Evolutionary conservation across 352 stramenopile genomes (phyloP).

Genomic region (Phytophthora aleatoria): DNA sequence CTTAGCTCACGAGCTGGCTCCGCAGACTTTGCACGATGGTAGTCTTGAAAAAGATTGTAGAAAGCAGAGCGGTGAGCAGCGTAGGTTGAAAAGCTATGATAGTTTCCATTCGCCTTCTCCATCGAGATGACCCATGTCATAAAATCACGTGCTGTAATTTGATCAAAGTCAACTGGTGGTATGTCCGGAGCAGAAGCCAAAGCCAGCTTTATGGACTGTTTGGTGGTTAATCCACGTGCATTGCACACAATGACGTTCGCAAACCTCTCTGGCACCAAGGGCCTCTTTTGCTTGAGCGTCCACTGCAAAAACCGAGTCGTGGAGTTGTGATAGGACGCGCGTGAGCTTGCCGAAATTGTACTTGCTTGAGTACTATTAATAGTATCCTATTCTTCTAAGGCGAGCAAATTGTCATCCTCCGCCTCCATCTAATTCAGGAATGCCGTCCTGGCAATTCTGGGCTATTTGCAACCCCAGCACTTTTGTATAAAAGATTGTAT

Average conservation of each 20-base stretch:
- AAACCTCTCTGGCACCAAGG: not conserved
- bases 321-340: constrained; percentile 1
- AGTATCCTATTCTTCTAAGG: too few species aligned
- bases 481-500: too few species aligned
- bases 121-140: constrained; percentile 20
- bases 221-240: not conserved
- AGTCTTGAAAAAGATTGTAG: constrained; percentile 2
- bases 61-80: constrained; percentile 17
- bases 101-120: constrained; percentile 12
- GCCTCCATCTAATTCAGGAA: too few species aligned
- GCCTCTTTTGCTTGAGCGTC: constrained; percentile 9
- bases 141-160: not conserved
- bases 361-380: too few species aligned
- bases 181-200: constrained; percentile 3
- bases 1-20: not conserved
- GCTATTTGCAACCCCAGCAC: too few species aligned
- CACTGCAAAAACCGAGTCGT: constrained; percentile 12
- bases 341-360: not conserved
- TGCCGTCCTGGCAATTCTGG: too few species aligned
- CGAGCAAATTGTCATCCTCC: too few species aligned
- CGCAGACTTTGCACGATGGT: not conserved
- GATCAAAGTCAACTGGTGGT: constrained; percentile 16
- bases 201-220: not conserved
- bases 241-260: not conserved
- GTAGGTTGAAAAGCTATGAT: constrained; percentile 21